A percentile compares a stretch with the other conserved stretches of the same genome.
Evolutionary conservation across 148 eudicot genomes (phyloP).

Genomic region (Vaccinium corymbosum): DNA sequence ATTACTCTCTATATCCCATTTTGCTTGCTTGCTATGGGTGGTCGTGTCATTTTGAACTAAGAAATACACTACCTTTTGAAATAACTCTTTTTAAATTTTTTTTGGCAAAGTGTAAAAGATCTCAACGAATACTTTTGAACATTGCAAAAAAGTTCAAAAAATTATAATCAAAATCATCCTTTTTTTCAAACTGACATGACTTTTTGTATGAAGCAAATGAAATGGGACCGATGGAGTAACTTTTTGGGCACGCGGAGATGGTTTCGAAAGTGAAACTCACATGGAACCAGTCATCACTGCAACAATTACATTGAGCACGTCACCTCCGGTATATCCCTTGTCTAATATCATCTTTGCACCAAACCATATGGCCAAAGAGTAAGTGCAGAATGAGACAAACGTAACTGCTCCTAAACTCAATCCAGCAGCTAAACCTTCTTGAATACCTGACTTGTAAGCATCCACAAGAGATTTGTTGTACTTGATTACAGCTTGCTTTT

Average conservation of each 20-base stretch:
- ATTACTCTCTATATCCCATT: too few relatives aligned
- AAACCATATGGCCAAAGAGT: conserved; percentile 73
- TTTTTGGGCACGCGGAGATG: neutral
- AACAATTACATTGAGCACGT: conserved; percentile 55
- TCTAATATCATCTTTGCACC: conserved; percentile 68
- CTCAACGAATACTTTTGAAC: too few relatives aligned
- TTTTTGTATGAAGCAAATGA: too few relatives aligned
- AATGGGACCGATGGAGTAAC: neutral
- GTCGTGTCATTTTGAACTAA: too few relatives aligned
- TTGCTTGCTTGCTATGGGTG: too few relatives aligned
- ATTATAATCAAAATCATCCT: too few relatives aligned
- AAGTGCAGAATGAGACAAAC: conserved; percentile 46
- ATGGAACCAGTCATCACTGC: conserved; percentile 44
- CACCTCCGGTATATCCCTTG: conserved; percentile 57
- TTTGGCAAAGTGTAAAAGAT: too few relatives aligned
- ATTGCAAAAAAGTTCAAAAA: too few relatives aligned
- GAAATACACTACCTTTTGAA: too few relatives aligned
- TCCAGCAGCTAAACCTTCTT: conserved; percentile 65
- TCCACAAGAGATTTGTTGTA: conserved; percentile 35
- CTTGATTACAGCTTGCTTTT: conserved; percentile 42
- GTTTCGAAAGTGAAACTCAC: conserved; percentile 17
- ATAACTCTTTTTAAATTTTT: too few relatives aligned
- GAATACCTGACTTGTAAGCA: conserved; percentile 59
- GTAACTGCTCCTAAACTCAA: conserved; percentile 54
- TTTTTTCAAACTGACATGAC: too few relatives aligned